phyloP scores from a whole-genome alignment of 2,329 filamentous ascomycete genomes.

The Pleomassaria siparia region DNA sequence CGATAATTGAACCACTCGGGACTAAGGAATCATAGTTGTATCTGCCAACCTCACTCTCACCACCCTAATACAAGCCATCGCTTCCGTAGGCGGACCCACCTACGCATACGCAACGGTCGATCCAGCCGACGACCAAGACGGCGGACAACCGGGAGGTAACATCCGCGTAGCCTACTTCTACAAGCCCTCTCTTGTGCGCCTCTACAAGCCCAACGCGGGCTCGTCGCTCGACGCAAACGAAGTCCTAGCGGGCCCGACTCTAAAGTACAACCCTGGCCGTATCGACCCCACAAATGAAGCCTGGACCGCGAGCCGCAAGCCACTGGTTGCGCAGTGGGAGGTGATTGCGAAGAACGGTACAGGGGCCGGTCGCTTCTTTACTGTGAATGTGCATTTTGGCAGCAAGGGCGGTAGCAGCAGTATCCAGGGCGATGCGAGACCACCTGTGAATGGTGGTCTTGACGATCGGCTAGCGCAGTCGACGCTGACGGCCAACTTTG shows the following conservation, averaged over 20 bases:
- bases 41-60: slow-evolving; percentile 61
- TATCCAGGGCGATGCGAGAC: slow-evolving; percentile 65
- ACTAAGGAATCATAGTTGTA: slow-evolving; percentile 37
- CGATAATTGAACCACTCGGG: slow-evolving; percentile 1
- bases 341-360: slow-evolving; percentile 56
- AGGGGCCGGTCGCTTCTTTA: slow-evolving; percentile 57
- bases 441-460: slow-evolving; percentile 67
- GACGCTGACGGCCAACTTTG: slow-evolving; percentile 54
- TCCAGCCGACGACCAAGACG: slow-evolving; percentile 63
- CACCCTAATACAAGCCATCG: slow-evolving; percentile 58
- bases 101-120: slow-evolving; percentile 64
- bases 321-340: slow-evolving; percentile 67
- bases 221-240: slow-evolving; percentile 56
- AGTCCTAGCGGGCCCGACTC: slow-evolving; percentile 59
- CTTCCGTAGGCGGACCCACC: slow-evolving; percentile 48
- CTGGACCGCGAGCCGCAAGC: slow-evolving; percentile 66
- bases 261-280: slow-evolving; percentile 69
- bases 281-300: slow-evolving; percentile 64
- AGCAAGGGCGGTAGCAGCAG: slow-evolving; percentile 67
- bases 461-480: slow-evolving; percentile 60
- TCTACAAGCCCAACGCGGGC: slow-evolving; percentile 63
- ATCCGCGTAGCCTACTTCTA: slow-evolving; percentile 73
- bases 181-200: slow-evolving; percentile 59
- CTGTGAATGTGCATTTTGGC: slow-evolving; percentile 69
- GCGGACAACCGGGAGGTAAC: slow-evolving; percentile 69